Evolutionary conservation across 768 basidiomycete genomes (phyloP).

Genomic region (Hygrophorus pudorinus): DNA sequence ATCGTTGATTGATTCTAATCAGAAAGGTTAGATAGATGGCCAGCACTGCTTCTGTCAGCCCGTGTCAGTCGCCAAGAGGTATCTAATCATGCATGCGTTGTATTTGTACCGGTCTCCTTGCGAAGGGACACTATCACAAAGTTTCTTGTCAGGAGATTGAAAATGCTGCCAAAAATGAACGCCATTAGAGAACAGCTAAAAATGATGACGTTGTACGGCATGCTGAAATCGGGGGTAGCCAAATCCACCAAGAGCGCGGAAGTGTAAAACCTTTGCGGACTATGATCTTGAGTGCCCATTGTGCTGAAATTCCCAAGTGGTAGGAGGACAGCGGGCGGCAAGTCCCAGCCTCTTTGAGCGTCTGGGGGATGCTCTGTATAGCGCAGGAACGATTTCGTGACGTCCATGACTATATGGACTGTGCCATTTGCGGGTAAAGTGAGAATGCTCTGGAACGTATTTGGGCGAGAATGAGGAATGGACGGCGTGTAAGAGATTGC

Average conservation of each 20-base stretch:
- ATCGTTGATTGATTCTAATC: neutral
- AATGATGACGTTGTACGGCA: conserved; percentile 99
- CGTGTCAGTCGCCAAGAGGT: neutral
- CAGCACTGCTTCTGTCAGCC: neutral
- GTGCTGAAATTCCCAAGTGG: conserved; percentile 20
- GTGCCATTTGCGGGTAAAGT: conserved; percentile 60
- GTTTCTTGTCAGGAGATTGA: conserved; percentile 76
- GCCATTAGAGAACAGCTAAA: conserved; percentile 88
- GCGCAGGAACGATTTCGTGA: conserved; percentile 76
- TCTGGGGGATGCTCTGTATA: conserved; percentile 97
- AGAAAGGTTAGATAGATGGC: neutral
- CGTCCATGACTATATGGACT: conserved; percentile 57
- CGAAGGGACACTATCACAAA: conserved; percentile 49
- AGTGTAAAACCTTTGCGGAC: conserved; percentile 55
- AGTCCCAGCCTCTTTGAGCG: conserved; percentile 89
- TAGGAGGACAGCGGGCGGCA: conserved; percentile 76
- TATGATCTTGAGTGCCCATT: conserved; percentile 9
- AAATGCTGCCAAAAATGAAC: conserved; percentile 86
- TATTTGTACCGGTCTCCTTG: conserved; percentile 4
- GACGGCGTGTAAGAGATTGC: conserved; percentile 60
- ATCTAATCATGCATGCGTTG: neutral
- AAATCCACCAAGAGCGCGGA: conserved; percentile 77
- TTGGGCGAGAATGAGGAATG: conserved; percentile 61
- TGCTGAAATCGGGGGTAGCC: conserved; percentile 98
- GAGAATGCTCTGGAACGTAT: conserved; percentile 64